Percentiles rank a stretch among this genome's conserved stretches.
phyloP scores from a whole-genome alignment of 23 red algal species.

The Chondrus crispus region DNA sequence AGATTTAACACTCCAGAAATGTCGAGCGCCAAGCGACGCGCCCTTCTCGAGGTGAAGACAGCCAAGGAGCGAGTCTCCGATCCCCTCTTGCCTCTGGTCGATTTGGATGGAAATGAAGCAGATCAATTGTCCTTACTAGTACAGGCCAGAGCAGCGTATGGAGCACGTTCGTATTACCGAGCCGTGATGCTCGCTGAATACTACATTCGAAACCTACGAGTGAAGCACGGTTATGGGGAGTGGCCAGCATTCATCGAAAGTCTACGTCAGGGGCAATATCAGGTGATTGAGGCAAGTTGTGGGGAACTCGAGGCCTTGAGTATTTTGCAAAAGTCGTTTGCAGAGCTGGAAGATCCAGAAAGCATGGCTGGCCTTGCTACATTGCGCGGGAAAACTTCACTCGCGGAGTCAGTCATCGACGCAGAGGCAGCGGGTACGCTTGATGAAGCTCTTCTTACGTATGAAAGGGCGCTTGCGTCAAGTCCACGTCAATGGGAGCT shows the following conservation, averaged over 20 bases:
- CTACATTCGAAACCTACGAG: conserved; percentile 34
- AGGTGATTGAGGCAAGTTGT: conserved; percentile 16
- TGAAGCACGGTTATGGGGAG: not conserved
- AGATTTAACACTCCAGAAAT: not conserved
- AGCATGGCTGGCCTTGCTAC: conserved; percentile 62
- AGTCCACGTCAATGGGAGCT: not conserved
- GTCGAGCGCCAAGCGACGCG: not conserved
- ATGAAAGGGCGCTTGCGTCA: conserved; percentile 60
- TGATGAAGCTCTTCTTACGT: conserved; percentile 66
- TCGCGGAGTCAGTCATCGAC: conserved; percentile 62
- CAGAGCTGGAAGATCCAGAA: conserved; percentile 58
- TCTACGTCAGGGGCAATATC: not conserved
- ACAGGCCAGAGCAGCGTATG: conserved; percentile 64
- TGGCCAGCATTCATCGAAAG: conserved; percentile 42
- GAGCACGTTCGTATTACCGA: conserved; percentile 47
- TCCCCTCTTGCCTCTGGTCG: conserved; percentile 35
- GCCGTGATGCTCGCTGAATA: conserved; percentile 75
- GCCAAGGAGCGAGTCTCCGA: not conserved
- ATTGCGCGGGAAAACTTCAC: conserved; percentile 15
- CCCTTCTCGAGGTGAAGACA: not conserved
- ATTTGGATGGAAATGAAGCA: conserved; percentile 21
- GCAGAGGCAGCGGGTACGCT: conserved; percentile 62
- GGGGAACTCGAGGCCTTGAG: conserved; percentile 5
- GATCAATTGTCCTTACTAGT: not conserved
- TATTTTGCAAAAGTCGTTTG: conserved; percentile 59